These are phyloP conservation scores for Ettlia oleoabundans DNA, from an alignment of 139 green algal species.

Conservation along the genomic window DNA sequence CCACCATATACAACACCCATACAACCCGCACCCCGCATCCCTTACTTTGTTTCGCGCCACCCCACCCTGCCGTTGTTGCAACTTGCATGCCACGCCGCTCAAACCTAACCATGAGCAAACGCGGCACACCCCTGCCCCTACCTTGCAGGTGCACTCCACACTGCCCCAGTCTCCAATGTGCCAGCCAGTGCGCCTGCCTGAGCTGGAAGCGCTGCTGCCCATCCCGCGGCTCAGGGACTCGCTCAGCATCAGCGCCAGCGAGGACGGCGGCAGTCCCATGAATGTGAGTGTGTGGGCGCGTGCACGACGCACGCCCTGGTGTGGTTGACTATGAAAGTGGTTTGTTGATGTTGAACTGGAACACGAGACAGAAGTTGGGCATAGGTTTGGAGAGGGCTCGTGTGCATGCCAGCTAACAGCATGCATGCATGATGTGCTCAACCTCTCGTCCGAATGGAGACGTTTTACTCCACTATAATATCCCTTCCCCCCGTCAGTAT, in stretches of 20 bases:
- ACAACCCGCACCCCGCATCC: too few species aligned
- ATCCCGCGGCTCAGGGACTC: conserved; percentile 29
- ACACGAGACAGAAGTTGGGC: too few species aligned
- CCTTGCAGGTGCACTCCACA: conserved; percentile 21
- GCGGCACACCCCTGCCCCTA: not conserved
- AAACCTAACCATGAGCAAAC: too few species aligned
- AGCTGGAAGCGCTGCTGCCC: conserved; percentile 35
- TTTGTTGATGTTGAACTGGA: not conserved
- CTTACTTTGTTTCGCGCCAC: too few species aligned
- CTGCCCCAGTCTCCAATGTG: conserved; percentile 34
- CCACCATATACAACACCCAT: too few species aligned
- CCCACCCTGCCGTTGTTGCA: too few species aligned
- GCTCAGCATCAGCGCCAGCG: not conserved
- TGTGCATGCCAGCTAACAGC: too few species aligned
- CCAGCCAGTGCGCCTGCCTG: conserved; percentile 6
- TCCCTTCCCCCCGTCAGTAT: not conserved
- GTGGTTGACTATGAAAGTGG: not conserved
- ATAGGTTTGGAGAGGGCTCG: too few species aligned
- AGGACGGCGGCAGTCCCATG: conserved; percentile 6
- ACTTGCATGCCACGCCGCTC: too few species aligned
- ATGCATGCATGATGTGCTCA: too few species aligned
- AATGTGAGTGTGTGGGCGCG: not conserved
- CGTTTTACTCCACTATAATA: too few species aligned
- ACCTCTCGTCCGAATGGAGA: too few species aligned
- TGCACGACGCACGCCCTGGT: not conserved